These are phyloP conservation scores for Populus tomentosa DNA, from an alignment of 441 rosid species.

Conservation along the genomic window DNA sequence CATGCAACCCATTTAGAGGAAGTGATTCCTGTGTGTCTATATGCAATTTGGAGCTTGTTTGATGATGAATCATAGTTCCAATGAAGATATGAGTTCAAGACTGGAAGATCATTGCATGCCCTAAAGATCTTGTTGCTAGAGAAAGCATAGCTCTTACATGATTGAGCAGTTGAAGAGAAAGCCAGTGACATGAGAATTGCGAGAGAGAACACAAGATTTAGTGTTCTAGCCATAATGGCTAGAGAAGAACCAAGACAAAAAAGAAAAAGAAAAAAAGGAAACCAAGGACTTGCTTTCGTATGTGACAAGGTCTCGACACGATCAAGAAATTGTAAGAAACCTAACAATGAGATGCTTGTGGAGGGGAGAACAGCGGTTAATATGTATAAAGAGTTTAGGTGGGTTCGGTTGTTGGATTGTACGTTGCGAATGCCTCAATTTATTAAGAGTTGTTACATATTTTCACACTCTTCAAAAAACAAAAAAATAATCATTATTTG, in stretches of 20 bases:
- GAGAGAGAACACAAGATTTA: constrained; percentile 25
- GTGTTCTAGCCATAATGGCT: constrained; percentile 25
- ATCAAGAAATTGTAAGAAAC: not conserved
- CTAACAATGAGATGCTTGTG: not conserved
- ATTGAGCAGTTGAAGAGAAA: constrained; percentile 39
- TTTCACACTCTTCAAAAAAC: not conserved
- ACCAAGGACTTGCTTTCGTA: not conserved
- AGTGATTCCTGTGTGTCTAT: constrained; percentile 47
- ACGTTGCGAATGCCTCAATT: constrained; percentile 4
- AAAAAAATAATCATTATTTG: too few species aligned
- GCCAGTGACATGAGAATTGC: constrained; percentile 26
- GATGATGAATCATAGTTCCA: constrained; percentile 62
- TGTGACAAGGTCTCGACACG: not conserved
- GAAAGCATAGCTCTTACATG: constrained; percentile 55
- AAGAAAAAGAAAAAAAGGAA: not conserved
- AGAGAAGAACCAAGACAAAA: not conserved
- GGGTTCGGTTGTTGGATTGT: constrained; percentile 9
- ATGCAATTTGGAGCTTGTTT: constrained; percentile 55
- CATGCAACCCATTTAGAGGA: constrained; percentile 70
- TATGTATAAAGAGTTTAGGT: constrained; percentile 1
- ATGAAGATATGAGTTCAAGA: constrained; percentile 59
- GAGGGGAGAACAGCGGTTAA: not conserved
- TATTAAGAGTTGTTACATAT: not conserved
- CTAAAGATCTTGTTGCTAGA: constrained; percentile 46
- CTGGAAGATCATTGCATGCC: constrained; percentile 73